Percentiles rank a stretch among this genome's conserved stretches.
Evolutionary conservation across 495 filamentous ascomycete genomes (phyloP).

Genomic region (Oidiodendron maius): DNA sequence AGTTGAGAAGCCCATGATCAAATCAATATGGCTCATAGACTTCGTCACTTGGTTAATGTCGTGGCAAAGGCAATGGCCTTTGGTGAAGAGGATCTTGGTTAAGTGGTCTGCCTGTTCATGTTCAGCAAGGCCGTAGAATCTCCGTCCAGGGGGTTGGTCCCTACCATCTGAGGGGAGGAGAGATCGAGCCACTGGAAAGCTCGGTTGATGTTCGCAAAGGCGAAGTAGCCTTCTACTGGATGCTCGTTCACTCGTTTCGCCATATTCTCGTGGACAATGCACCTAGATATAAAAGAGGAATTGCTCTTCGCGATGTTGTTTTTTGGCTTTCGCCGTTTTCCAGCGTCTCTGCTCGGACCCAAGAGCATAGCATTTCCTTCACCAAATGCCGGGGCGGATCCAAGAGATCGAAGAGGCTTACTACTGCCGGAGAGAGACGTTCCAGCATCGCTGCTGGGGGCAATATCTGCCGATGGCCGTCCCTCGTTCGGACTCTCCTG

Average conservation of each 20-base stretch:
- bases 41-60: conserved; percentile 86
- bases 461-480: conserved; percentile 51
- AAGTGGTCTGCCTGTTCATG: conserved; percentile 62
- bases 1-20: conserved; percentile 92
- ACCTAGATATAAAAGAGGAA: conserved; percentile 90
- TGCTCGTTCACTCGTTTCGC: conserved; percentile 74
- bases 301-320: conserved; percentile 98
- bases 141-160: not conserved
- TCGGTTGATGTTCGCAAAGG: conserved; percentile 90
- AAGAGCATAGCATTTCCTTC: conserved; percentile 71
- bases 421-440: conserved; percentile 23
- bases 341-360: conserved; percentile 60
- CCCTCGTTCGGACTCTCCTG: conserved; percentile 55
- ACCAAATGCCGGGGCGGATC: conserved; percentile 69
- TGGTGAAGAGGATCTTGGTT: conserved; percentile 93
- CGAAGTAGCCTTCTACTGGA: conserved; percentile 71
- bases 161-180: conserved; percentile 50
- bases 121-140: not conserved
- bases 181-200: conserved; percentile 72
- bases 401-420: conserved; percentile 21
- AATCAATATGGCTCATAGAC: conserved; percentile 70
- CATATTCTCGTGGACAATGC: conserved; percentile 82
- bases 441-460: conserved; percentile 25
- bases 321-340: conserved; percentile 85
- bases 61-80: conserved; percentile 90